Evolutionary conservation across 495 filamentous ascomycete species (phyloP), one percentile per base, ranked within the genome.

Genomic region (Annulohypoxylon stygium): DNA sequence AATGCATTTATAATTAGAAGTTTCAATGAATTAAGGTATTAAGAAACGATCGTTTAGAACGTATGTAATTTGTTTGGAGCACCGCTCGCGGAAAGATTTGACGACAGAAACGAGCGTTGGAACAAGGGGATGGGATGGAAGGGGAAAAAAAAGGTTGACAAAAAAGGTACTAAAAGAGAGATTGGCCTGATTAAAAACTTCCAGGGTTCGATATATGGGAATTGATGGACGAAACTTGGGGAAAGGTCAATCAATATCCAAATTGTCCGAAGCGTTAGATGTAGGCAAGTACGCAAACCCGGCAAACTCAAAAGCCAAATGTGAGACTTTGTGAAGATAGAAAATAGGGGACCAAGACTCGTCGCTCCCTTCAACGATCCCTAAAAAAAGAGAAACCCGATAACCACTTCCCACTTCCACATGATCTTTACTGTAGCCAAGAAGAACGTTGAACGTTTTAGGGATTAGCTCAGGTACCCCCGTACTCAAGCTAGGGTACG

Each of bases 71-170:
- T 45, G 62, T 70, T 53, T 43, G 51, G 58, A 71, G 63, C 71
- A 45, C 71, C 62, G 67, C 71, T 74, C 71, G 26, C 67, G 26
- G 34, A 48, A 7, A 61, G 39, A 74, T 59, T 66, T 4, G 61
- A 45, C 11, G 33, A 20, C 4, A 39, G 33, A 55, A 59, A 55
- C 39, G 33, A 67, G 4, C 11, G 16, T 53, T 51, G 43, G 50
- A 26, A 66, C 58, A 63, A 63, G 53, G 16, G 45, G 41, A 41
- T 30, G 30, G 30, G 5, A 30, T 30, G 30, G 30, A 30, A 30
- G 30, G 20, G 50, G 36, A 53, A 50, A 65, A 62, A 36, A 54
- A 51, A 61, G 20, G 33, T 62, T 14, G n/a, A n/a, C 18, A 45
- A 41, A 70, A 62, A 57, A 59, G 7, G 57, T 41, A 48, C 47